These are phyloP conservation scores for Zychaea mexicana DNA, from an alignment of 371 early-diverging fungal species.

Conservation along the genomic window DNA sequence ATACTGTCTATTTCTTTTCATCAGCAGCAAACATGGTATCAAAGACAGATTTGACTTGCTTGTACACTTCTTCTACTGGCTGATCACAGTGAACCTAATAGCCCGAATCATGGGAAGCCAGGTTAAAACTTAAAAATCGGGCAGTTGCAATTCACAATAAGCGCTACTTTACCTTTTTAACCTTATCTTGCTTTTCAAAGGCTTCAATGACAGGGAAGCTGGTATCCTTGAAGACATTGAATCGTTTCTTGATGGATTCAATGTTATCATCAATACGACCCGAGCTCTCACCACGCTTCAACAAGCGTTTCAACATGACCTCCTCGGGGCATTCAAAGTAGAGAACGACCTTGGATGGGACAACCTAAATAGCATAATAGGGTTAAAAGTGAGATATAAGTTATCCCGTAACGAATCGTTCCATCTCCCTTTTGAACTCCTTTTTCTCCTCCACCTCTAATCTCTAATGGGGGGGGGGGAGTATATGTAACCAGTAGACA, in stretches of 20 bases:
- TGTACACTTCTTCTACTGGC: slow-evolving; percentile 54
- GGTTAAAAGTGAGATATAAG: no score
- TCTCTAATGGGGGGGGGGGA: no score
- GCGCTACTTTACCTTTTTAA: slow-evolving; percentile 75
- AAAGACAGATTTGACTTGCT: slow-evolving; percentile 44
- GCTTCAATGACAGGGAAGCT: slow-evolving; percentile 90
- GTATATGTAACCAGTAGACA: neutral
- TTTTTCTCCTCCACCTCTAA: neutral
- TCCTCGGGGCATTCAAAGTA: slow-evolving; percentile 95
- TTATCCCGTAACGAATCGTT: no score
- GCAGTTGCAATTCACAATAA: no score
- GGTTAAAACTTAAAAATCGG: neutral
- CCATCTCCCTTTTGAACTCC: neutral
- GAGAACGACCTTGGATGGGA: slow-evolving; percentile 70
- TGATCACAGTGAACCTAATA: slow-evolving; percentile 50
- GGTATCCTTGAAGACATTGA: slow-evolving; percentile 81
- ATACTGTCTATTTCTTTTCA: neutral
- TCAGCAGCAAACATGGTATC: slow-evolving; percentile 25
- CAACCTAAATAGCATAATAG: slow-evolving; percentile 44
- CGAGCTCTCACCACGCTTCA: slow-evolving; percentile 90
- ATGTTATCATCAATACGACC: slow-evolving; percentile 96
- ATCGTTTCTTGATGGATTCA: slow-evolving; percentile 94
- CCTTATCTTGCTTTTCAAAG: slow-evolving; percentile 76
- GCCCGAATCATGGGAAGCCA: no score
- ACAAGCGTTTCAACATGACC: slow-evolving; percentile 83